A percentile compares a stretch with the other conserved stretches of the same genome.
Evolutionary conservation across 2,329 filamentous ascomycete species (phyloP).

Genomic region (Fusarium metavorans): DNA sequence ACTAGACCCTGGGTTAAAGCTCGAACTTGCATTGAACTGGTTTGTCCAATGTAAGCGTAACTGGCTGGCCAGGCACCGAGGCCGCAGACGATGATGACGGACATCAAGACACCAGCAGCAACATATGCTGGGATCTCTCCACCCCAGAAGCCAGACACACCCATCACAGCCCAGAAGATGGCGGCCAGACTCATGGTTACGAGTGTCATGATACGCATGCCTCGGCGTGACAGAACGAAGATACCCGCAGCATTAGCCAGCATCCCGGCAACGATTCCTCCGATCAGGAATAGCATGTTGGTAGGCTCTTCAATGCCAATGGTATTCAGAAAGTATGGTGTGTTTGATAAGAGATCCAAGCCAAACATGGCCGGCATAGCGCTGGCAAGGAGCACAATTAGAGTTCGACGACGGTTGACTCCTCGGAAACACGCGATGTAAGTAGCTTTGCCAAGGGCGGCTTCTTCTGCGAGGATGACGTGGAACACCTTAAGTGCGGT

Average conservation of each 20-base stretch:
- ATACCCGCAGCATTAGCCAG: neutral
- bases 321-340: neutral
- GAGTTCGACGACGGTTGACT: neutral
- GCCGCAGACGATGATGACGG: slow-evolving; percentile 52
- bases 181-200: neutral
- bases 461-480: neutral
- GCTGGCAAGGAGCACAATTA: neutral
- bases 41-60: slow-evolving; percentile 50
- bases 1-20: slow-evolving; percentile 50
- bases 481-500: neutral
- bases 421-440: neutral
- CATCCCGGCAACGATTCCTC: neutral
- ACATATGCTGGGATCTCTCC: neutral
- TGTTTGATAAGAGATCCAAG: neutral
- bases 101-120: slow-evolving; percentile 48
- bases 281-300: neutral
- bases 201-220: neutral
- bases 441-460: neutral
- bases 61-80: slow-evolving; percentile 55
- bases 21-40: slow-evolving; percentile 21
- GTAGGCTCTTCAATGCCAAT: neutral
- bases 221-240: neutral
- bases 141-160: neutral
- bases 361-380: neutral
- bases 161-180: neutral